Conservation (phyloP, 805 yeast species). For the Pichia paraexigua region DNA sequence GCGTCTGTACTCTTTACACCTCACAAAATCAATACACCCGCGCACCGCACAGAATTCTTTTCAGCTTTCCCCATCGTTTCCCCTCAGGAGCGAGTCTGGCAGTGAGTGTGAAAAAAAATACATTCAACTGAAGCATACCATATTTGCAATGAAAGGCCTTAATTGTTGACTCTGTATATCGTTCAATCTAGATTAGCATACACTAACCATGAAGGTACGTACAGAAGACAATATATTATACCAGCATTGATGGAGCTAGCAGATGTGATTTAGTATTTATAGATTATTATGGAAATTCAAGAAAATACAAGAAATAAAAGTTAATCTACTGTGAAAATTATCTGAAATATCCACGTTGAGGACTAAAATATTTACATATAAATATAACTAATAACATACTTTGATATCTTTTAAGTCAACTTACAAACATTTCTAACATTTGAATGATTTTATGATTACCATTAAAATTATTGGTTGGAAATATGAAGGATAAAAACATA, state of each 20-base stretch:
- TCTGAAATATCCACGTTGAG: background rate
- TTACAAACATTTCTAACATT: too few species aligned
- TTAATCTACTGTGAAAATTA: background rate
- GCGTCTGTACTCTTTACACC: background rate
- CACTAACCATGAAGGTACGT: constrained; percentile 27
- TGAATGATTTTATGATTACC: background rate
- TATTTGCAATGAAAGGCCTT: too few species aligned
- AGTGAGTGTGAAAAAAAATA: background rate
- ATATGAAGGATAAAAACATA: too few species aligned
- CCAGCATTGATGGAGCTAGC: background rate
- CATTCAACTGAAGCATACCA: background rate
- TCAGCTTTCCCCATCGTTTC: background rate
- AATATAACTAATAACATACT: background rate
- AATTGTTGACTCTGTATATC: background rate
- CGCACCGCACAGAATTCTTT: background rate
- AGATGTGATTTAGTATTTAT: background rate
- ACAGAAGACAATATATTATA: background rate
- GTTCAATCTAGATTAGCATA: constrained; percentile 9
- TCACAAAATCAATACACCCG: background rate
- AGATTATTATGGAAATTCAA: too few species aligned
- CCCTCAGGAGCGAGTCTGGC: background rate
- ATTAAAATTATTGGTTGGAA: background rate
- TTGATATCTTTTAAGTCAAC: too few species aligned
- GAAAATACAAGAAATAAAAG: background rate
- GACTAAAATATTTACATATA: background rate